Evolutionary conservation across 108 stramenopile species (phyloP).

Genomic region (Fragilaria crotonensis): DNA sequence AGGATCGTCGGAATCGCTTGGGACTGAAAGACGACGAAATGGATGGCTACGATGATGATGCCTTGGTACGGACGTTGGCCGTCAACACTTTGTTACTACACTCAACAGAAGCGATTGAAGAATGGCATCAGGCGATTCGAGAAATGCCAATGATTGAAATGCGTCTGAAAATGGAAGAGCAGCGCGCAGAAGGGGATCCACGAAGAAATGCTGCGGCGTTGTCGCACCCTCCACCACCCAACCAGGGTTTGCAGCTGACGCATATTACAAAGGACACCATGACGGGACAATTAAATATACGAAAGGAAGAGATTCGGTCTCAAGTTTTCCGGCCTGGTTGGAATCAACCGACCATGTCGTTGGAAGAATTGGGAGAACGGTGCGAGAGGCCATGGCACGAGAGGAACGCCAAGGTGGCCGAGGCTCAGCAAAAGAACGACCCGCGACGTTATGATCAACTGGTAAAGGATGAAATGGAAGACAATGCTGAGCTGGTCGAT

Average conservation of each 20-base stretch:
- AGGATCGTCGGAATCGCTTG: slow-evolving; percentile 45
- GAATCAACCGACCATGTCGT: slow-evolving; percentile 92
- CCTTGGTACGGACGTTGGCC: slow-evolving; percentile 39
- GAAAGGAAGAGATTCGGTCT: slow-evolving; percentile 66
- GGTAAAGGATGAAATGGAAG: slow-evolving; percentile 88
- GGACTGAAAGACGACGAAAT: slow-evolving; percentile 42
- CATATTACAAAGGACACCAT: slow-evolving; percentile 70
- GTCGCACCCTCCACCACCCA: slow-evolving; percentile 7
- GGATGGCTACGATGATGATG: slow-evolving; percentile 73
- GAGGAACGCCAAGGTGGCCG: slow-evolving; percentile 46
- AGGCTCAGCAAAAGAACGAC: slow-evolving; percentile 28
- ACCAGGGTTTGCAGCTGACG: slow-evolving; percentile 52
- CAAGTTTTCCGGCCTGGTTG: slow-evolving; percentile 90
- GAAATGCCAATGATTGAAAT: slow-evolving; percentile 71
- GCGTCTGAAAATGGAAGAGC: slow-evolving; percentile 40
- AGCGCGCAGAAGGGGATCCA: slow-evolving; percentile 9
- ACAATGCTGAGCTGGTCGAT: slow-evolving; percentile 77
- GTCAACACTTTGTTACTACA: slow-evolving; percentile 35
- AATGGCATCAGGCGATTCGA: slow-evolving; percentile 36
- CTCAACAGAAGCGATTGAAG: slow-evolving; percentile 55
- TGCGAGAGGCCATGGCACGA: slow-evolving; percentile 76
- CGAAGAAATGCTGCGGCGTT: slow-evolving; percentile 6
- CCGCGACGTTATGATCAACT: slow-evolving; percentile 85
- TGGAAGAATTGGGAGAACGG: slow-evolving; percentile 87
- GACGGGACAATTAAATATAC: slow-evolving; percentile 53